These are phyloP conservation scores for Magnaporthales sp. DNA, from an alignment of 2,329 filamentous ascomycete species.

Conservation along the genomic window DNA sequence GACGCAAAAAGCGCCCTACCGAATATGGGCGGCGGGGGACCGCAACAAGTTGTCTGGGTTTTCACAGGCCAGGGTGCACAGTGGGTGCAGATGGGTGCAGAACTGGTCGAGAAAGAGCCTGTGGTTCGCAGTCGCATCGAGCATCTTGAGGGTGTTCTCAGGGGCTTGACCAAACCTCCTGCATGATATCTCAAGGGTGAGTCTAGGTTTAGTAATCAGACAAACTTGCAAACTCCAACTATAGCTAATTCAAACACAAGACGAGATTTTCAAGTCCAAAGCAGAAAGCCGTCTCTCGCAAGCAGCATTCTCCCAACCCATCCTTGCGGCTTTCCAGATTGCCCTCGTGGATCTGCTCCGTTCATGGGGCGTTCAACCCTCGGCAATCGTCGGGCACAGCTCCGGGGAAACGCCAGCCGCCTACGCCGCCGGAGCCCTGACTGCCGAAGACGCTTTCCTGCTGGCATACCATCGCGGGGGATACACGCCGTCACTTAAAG, in stretches of 20 bases:
- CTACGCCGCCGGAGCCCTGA: slow-evolving; percentile 11
- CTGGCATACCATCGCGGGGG: slow-evolving; percentile 12
- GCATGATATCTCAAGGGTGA: slow-evolving; percentile 15
- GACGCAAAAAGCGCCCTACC: neutral
- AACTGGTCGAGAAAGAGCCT: slow-evolving; percentile 11
- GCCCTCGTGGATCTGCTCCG: slow-evolving; percentile 20
- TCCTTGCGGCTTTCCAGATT: slow-evolving; percentile 16
- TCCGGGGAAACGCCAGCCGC: slow-evolving; percentile 13
- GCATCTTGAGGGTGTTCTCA: slow-evolving; percentile 7
- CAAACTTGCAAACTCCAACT: neutral
- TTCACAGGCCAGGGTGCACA: slow-evolving; percentile 26
- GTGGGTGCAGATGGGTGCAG: slow-evolving; percentile 22
- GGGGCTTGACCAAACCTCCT: slow-evolving; percentile 14
- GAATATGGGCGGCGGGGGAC: neutral
- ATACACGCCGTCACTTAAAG: slow-evolving; percentile 2
- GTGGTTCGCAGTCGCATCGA: slow-evolving; percentile 2
- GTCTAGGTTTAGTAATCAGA: no score
- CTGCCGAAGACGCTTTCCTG: slow-evolving; percentile 9
- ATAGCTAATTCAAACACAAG: neutral
- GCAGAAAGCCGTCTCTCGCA: slow-evolving; percentile 8
- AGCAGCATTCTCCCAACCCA: slow-evolving; percentile 8
- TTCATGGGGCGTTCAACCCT: slow-evolving; percentile 8
- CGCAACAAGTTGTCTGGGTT: slow-evolving; percentile 7
- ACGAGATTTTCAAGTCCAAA: slow-evolving; percentile 1
- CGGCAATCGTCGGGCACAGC: slow-evolving; percentile 12